phyloP scores from a whole-genome alignment of 164 flowering plant species.

The Tinospora cordifolia region DNA sequence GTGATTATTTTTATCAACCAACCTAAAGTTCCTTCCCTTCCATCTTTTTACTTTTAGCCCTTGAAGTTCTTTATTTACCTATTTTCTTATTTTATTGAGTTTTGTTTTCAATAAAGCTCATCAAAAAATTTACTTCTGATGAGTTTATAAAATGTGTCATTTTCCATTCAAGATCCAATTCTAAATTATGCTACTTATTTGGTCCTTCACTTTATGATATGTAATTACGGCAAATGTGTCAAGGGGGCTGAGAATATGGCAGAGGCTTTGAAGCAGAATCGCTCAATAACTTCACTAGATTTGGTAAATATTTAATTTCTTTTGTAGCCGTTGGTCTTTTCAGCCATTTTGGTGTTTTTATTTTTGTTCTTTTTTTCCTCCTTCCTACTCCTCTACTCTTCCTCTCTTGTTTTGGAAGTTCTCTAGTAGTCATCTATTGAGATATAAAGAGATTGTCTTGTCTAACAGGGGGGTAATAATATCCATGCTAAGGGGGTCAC shows the following conservation, averaged over 20 bases:
- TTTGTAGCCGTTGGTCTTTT: neutral
- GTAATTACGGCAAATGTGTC: constrained; percentile 10
- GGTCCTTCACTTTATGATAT: neutral
- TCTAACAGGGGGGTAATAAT: constrained; percentile 82
- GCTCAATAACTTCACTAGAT: constrained; percentile 56
- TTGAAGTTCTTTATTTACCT: no score
- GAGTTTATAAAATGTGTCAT: neutral
- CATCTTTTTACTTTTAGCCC: no score
- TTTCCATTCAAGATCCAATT: neutral
- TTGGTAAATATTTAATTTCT: constrained; percentile 40
- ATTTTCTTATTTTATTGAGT: no score
- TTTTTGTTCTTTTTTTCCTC: no score
- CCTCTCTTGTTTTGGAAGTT: neutral
- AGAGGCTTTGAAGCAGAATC: constrained; percentile 77
- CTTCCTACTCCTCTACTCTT: neutral
- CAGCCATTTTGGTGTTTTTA: neutral
- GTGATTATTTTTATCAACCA: no score
- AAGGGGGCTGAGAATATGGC: constrained; percentile 95
- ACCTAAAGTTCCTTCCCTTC: no score
- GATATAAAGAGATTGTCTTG: neutral
- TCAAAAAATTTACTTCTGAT: no score
- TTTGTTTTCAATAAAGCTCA: no score
- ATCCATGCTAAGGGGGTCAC: constrained; percentile 67
- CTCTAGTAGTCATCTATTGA: neutral
- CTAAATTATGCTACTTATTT: neutral